These are phyloP conservation scores for Tremella fuciformis DNA, from an alignment of 768 basidiomycete species.

Conservation along the genomic window DNA sequence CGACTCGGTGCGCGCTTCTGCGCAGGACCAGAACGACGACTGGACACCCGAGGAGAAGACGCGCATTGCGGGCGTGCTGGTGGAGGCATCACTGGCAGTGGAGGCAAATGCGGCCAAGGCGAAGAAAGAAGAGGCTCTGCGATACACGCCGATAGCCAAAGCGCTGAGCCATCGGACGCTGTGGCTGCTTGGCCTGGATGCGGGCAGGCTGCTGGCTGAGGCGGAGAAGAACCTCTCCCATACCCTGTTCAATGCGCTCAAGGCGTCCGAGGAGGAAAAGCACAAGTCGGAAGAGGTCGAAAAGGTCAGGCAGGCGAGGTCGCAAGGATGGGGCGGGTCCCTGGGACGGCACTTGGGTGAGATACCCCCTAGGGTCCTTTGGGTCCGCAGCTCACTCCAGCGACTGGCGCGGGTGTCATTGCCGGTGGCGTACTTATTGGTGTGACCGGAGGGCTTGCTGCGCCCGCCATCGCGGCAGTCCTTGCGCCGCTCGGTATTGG, in stretches of 20 bases:
- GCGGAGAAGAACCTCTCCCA: slow-evolving; percentile 39
- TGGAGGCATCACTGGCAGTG: slow-evolving; percentile 41
- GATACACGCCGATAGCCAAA: slow-evolving; percentile 43
- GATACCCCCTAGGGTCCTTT: background rate
- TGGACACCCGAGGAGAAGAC: slow-evolving; percentile 26
- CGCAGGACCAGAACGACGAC: slow-evolving; percentile 26
- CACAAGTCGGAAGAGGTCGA: slow-evolving; percentile 20
- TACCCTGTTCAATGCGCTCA: slow-evolving; percentile 43
- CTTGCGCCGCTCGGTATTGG: slow-evolving; percentile 50
- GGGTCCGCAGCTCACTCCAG: slow-evolving; percentile 21
- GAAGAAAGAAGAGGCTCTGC: slow-evolving; percentile 33
- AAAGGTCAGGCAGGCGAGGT: slow-evolving; percentile 40
- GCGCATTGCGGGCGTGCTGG: slow-evolving; percentile 31
- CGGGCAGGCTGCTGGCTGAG: slow-evolving; percentile 23
- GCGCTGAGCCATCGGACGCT: slow-evolving; percentile 35
- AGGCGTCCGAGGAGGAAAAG: slow-evolving; percentile 40
- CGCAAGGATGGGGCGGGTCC: slow-evolving; percentile 53
- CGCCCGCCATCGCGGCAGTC: slow-evolving; percentile 54
- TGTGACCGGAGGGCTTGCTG: slow-evolving; percentile 54
- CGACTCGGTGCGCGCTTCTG: slow-evolving; percentile 16
- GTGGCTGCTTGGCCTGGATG: slow-evolving; percentile 28
- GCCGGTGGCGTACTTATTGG: slow-evolving; percentile 54
- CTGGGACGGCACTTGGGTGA: slow-evolving; percentile 43
- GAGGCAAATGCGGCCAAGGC: slow-evolving; percentile 22
- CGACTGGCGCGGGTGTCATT: slow-evolving; percentile 53